Base-by-base conservation (phyloP, 2,329 filamentous ascomycete genomes). In the Fusarium oligoseptatum region DNA sequence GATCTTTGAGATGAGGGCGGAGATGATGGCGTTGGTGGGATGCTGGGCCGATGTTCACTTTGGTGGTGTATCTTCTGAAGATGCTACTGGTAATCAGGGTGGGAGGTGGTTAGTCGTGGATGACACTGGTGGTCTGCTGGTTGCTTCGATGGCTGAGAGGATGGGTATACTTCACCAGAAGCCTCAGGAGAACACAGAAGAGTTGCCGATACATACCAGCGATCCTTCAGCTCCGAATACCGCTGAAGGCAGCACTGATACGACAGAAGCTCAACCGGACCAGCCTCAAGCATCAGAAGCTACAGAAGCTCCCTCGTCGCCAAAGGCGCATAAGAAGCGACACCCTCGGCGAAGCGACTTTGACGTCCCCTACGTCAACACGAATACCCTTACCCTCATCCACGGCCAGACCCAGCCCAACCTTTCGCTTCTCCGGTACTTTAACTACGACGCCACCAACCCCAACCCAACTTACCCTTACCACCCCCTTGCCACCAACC, bases 11-110 rank as follows among this genome's bases (percentile, higher is more conserved):
- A 86, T 98, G 83, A 88, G 95, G 64, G 93, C 97, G 74, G 97
- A 99, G 83, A 90, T 92, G 80, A 84, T 98, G 57, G 95, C 91
- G 0, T 84, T 99, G 65, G 86, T 97, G 15, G 93, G 93, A 8
- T 97, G 94, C 81, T 98, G 95, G 94, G 94, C 92, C 0, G 97
- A 99, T 81, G 92, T 97, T 2, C 95, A 97, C 82, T 95, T 92
- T 55, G 79, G 81, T 2, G 81, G 82, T 9, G 67, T 71, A 20
- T 78, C 81, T 2, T 65, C 75, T 0, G 77, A 81, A 29, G 82
- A 79, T 5, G 48, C 36, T 12, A 66, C 71, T 17, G 75, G 64
- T 11, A 77, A 81, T 1, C 80, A 80, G 24, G 81, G 83, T 0
- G 87, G 87, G 6, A 82, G 95, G 60, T 98, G 95, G 90, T 86